Evolutionary conservation across 306 rosid species (phyloP).

Genomic region (Quercus alba): DNA sequence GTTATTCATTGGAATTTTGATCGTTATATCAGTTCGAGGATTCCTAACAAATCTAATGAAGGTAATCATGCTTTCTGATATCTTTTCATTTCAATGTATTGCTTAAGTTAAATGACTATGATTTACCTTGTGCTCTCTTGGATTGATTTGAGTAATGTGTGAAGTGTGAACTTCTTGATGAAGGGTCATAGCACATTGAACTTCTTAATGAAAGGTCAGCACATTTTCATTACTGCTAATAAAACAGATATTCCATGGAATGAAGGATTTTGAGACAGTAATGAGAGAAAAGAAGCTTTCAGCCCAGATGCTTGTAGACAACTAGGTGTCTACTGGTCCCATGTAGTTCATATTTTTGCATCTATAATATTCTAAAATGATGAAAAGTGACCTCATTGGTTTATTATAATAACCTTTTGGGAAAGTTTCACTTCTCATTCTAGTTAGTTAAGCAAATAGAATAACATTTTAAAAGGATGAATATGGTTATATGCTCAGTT

Average conservation of each 20-base stretch:
- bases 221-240: not conserved
- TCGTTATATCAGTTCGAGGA: slow-evolving; percentile 93
- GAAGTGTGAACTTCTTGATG: not conserved
- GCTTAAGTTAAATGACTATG: slow-evolving; percentile 2
- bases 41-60: slow-evolving; percentile 96
- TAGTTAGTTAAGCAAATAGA: not conserved
- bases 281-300: not conserved
- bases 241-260: not conserved
- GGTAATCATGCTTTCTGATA: slow-evolving; percentile 44
- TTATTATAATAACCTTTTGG: not conserved
- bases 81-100: slow-evolving; percentile 19
- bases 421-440: not conserved
- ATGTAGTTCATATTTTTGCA: not conserved
- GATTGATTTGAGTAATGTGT: not conserved
- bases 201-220: not conserved
- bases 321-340: not conserved
- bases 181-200: not conserved
- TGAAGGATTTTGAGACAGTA: not conserved
- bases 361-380: not conserved
- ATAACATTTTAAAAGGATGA: not conserved
- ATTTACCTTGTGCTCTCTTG: not conserved
- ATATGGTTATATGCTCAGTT: not conserved
- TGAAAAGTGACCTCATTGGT: not conserved
- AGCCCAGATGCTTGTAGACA: not conserved
- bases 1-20: slow-evolving; percentile 86